A percentile compares a stretch with the other conserved stretches of the same genome.
Evolutionary conservation across 2,329 filamentous ascomycete species (phyloP).

Genomic region (Colletotrichum tanaceti): DNA sequence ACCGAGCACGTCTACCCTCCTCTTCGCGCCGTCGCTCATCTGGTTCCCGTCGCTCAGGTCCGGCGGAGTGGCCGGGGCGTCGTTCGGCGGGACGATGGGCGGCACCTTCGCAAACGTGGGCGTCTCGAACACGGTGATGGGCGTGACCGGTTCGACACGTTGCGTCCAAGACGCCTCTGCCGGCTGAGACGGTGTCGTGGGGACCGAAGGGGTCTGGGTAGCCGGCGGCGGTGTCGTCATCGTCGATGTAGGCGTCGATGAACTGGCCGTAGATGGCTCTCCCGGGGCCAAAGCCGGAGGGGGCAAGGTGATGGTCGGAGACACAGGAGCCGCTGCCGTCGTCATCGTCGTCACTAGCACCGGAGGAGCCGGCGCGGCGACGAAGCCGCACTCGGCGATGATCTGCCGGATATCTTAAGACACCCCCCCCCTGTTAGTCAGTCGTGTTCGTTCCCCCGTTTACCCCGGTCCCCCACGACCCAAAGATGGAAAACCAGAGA

Average conservation of each 20-base stretch:
- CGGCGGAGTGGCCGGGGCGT: neutral
- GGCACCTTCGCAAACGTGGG: slow-evolving; percentile 23
- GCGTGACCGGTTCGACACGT: slow-evolving; percentile 1
- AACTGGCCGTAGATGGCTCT: neutral
- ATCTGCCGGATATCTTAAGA: slow-evolving; percentile 25
- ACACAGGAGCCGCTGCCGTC: neutral
- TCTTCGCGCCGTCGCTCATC: neutral
- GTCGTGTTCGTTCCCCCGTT: too few relatives aligned
- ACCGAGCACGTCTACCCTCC: neutral
- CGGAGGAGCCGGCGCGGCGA: neutral
- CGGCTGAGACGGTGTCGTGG: neutral
- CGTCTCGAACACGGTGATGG: slow-evolving; percentile 34
- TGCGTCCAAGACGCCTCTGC: neutral
- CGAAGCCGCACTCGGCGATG: slow-evolving; percentile 34
- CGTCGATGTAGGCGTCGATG: neutral
- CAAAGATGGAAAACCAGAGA: neutral
- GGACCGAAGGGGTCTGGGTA: neutral
- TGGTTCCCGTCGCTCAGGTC: neutral
- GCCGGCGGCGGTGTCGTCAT: neutral
- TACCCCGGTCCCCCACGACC: too few relatives aligned
- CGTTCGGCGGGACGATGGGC: slow-evolving; percentile 21
- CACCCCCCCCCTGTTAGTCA: neutral
- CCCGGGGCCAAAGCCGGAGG: slow-evolving; percentile 8
- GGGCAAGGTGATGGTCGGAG: neutral
- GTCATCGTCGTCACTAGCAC: neutral